Base-by-base conservation (phyloP, 129 eudicot species). In the Centaurea solstitialis region DNA sequence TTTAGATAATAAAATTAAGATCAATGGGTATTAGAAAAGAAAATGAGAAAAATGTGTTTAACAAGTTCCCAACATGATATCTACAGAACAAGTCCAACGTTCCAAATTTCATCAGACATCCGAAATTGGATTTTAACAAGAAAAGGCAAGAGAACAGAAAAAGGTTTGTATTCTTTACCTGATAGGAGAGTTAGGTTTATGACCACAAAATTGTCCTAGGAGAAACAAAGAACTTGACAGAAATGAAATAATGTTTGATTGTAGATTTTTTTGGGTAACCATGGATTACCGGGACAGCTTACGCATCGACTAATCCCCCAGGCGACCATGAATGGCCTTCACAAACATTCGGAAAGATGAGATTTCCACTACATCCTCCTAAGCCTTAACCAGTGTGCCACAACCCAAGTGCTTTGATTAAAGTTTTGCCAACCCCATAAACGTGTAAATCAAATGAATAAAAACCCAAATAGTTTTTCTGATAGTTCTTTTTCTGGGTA, bases 121-220 rank as follows among this genome's bases (percentile, higher is more conserved):
- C 17, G 13, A n/a, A 33, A 53, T 1, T 3, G 21, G 22, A 17
- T 53, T 10, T 76, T 57, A 75, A 75, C 30, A 30, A 76, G 8
- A 35, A 59, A 76, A 41, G 80, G 37, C 28, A 21, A 74, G 45
- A 74, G 17, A 30, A 22, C 57, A 76, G 61, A 9, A 28, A 35
- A 13, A 18, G 61, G 22, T 11, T 50, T 50, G 12, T 35, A 33
- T 72, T 13, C 22, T 9, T 18, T 20, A 7, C 76, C 59, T 11
- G 45, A 80, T 20, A 80, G 67, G 24, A 73, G 28, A 12, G 40
- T 38, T 40, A 64, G 21, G 43, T 39, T 72, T 26, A 72, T 40
- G 43, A 57, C 43, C 5, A 18, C 65, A 39, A 72, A 62, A 72
- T 33, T 53, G 8, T 79, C 70, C 76, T 70, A 79, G 68, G 50